These are phyloP conservation scores for Trifolium subterraneum DNA, from an alignment of 306 rosid genomes.

Conservation along the genomic window DNA sequence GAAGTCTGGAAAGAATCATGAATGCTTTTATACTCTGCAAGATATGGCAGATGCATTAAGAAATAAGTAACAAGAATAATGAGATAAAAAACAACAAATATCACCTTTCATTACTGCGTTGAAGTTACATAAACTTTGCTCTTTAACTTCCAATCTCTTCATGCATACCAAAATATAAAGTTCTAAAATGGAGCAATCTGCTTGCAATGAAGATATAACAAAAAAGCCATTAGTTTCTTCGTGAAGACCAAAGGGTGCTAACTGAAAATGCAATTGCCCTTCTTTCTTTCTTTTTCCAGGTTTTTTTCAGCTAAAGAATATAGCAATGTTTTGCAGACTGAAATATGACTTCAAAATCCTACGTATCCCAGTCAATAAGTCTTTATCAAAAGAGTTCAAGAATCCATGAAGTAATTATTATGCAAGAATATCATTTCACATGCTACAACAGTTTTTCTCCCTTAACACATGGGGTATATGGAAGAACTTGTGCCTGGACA, in stretches of 20 bases:
- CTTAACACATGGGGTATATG: not conserved
- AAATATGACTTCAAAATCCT: not conserved
- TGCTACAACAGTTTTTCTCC: conserved; percentile 1
- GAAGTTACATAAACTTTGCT: conserved; percentile 83
- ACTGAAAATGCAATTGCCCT: not conserved
- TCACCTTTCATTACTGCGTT: conserved; percentile 86
- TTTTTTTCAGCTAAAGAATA: not conserved
- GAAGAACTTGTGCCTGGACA: not conserved
- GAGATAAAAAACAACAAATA: conserved; percentile 25
- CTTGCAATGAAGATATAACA: conserved; percentile 32
- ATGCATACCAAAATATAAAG: conserved; percentile 86
- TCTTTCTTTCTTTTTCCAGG: not conserved
- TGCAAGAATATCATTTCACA: conserved; percentile 7
- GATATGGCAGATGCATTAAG: conserved; percentile 38
- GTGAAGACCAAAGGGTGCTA: conserved; percentile 4
- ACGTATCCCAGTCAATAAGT: not conserved
- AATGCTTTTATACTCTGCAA: conserved; percentile 77
- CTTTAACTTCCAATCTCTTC: conserved; percentile 90
- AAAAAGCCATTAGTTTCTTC: conserved; percentile 35
- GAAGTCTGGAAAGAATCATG: conserved; percentile 71
- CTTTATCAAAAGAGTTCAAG: not conserved
- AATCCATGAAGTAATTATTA: not conserved
- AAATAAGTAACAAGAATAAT: conserved; percentile 27
- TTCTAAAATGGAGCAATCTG: conserved; percentile 92
- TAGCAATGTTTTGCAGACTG: not conserved